Base-by-base conservation (phyloP, 2,329 filamentous ascomycete genomes). In the Chaetothyriales sp. region DNA sequence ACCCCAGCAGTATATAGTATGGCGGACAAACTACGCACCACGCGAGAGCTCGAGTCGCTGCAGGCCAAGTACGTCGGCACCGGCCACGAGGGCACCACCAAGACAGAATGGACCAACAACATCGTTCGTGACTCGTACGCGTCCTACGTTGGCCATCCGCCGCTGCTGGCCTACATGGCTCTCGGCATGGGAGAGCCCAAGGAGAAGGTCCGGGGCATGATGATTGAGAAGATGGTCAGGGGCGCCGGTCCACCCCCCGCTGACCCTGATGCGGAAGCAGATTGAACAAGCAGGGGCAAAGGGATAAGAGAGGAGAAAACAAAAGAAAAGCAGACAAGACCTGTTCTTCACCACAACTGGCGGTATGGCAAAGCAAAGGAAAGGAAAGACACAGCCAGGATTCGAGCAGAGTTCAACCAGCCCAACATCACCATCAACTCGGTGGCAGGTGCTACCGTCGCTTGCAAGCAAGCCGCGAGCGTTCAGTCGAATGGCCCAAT, bases 1-100 rank as follows among this genome's bases (percentile, higher is more conserved):
- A n/a, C n/a, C n/a, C n/a, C n/a, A n/a, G n/a, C n/a, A n/a, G n/a
- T n/a, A n/a, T n/a, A n/a, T n/a, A n/a, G n/a, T n/a, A 72, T 73
- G 92, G 92, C 92, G 69, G 92, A 98, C 73, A 98, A 98, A 72
- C 84, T 98, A 58, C 89, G 92, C 65, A 92, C 87, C 8, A 86
- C 95, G 62, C 92, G 98, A 70, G 92, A 98, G 68, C 89, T 98
- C 65, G 92, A 98, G 70, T 83, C 88, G 57, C 84, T 96, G 18
- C 92, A 98, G 70, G 83, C 89, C 63, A 93, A 93, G 63, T 95
- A 92, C 73, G 77, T 98, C 62, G 92, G 92, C 60, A 96, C 92
- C 3, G 92, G 92, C 20, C 89, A 95, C 68, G 86, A 90, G 44
- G 92, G 98, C 71, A 96, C 90, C 12, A 94, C 88, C 22, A 93